These are phyloP conservation scores for Capronia epimyces DNA, from an alignment of 2,329 filamentous ascomycete species.

Conservation along the genomic window DNA sequence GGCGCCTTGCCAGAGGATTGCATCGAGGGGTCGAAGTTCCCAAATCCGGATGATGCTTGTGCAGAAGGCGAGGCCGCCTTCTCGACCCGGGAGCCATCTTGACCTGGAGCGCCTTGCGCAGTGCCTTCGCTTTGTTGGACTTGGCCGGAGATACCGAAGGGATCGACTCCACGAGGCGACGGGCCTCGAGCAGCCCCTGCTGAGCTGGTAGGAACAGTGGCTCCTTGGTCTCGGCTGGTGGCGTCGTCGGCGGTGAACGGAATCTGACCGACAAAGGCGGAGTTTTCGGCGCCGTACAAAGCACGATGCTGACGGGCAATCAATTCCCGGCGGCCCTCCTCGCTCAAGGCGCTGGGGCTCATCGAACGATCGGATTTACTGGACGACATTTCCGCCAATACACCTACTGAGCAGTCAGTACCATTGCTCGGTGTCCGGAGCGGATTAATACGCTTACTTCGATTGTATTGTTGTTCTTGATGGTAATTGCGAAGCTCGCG, in stretches of 20 bases:
- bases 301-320: conserved; percentile 94
- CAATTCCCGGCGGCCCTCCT: conserved; percentile 91
- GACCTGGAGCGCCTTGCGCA: conserved; percentile 10
- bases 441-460: conserved; percentile 58
- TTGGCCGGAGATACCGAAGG: conserved; percentile 50
- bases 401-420: conserved; percentile 48
- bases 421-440: background rate
- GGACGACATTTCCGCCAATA: conserved; percentile 62
- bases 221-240: conserved; percentile 61
- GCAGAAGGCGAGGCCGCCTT: conserved; percentile 55
- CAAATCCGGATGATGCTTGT: conserved; percentile 48
- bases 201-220: conserved; percentile 49
- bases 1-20: conserved; percentile 73
- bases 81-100: conserved; percentile 48
- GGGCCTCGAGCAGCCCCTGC: conserved; percentile 58
- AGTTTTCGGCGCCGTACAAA: conserved; percentile 72
- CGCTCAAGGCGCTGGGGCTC: conserved; percentile 81
- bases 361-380: conserved; percentile 81
- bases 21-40: conserved; percentile 54
- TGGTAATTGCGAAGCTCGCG: conserved; percentile 99
- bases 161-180: conserved; percentile 76
- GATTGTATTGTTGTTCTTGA: conserved; percentile 99
- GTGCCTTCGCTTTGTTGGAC: conserved; percentile 6
- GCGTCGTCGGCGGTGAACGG: conserved; percentile 64
- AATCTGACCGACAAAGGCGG: conserved; percentile 61